phyloP scores from a whole-genome alignment of 2,329 filamentous ascomycete species.

The Arthroderma sp. region DNA sequence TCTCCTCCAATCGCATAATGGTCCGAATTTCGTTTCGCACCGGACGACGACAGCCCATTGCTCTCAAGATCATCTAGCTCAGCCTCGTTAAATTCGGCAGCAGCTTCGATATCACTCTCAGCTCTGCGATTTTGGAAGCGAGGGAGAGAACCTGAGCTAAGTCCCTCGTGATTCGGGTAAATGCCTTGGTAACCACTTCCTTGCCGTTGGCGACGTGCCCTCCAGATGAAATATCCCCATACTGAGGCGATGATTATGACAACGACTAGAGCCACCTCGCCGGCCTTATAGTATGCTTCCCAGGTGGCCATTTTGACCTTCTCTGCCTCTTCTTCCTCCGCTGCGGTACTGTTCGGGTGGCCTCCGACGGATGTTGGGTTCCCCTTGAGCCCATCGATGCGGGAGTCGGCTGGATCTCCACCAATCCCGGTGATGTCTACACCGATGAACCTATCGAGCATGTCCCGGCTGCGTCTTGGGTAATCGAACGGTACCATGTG shows the following conservation, averaged over 20 bases:
- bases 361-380: slow-evolving; percentile 64
- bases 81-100: slow-evolving; percentile 47
- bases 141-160: slow-evolving; percentile 23
- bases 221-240: slow-evolving; percentile 61
- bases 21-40: slow-evolving; percentile 17
- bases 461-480: slow-evolving; percentile 73
- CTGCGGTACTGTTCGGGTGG: slow-evolving; percentile 54
- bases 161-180: slow-evolving; percentile 29
- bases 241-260: slow-evolving; percentile 58
- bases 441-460: slow-evolving; percentile 92
- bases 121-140: slow-evolving; percentile 32
- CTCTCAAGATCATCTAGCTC: slow-evolving; percentile 44
- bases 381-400: slow-evolving; percentile 73
- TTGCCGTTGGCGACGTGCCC: slow-evolving; percentile 39
- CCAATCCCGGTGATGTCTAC: slow-evolving; percentile 86
- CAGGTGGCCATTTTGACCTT: slow-evolving; percentile 75
- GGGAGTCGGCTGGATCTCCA: slow-evolving; percentile 61
- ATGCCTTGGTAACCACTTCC: slow-evolving; percentile 29
- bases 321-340: slow-evolving; percentile 54
- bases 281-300: slow-evolving; percentile 77
- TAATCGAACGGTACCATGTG: slow-evolving; percentile 98
- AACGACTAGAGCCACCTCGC: slow-evolving; percentile 71
- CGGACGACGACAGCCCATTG: slow-evolving; percentile 10
- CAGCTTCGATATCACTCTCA: slow-evolving; percentile 42
- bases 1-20: slow-evolving; percentile 38